Evolutionary conservation across 2,329 filamentous ascomycete genomes (phyloP).

Genomic region (Penicillium sp.): DNA sequence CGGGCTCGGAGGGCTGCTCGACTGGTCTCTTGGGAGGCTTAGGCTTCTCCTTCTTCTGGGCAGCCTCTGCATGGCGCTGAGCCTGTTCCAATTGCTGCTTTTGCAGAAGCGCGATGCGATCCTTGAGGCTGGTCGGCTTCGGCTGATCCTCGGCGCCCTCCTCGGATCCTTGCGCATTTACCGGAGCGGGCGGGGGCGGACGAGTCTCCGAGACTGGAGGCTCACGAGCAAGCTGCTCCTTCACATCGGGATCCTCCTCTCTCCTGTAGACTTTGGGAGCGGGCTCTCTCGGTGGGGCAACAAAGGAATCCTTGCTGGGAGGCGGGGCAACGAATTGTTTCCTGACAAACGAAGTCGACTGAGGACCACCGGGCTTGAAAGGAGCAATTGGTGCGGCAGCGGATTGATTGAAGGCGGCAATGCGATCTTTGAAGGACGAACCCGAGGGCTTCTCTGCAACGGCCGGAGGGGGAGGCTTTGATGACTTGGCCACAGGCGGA

Average conservation of each 20-base stretch:
- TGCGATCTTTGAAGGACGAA: slow-evolving; percentile 89
- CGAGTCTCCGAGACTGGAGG: slow-evolving; percentile 37
- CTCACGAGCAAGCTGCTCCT: slow-evolving; percentile 37
- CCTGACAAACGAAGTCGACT: slow-evolving; percentile 76
- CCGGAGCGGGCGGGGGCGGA: slow-evolving; percentile 30
- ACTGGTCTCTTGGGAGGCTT: slow-evolving; percentile 69
- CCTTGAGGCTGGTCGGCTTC: slow-evolving; percentile 90
- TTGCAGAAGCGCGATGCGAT: slow-evolving; percentile 90
- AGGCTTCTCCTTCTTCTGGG: slow-evolving; percentile 82
- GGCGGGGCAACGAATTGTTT: slow-evolving; percentile 96
- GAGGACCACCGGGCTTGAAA: slow-evolving; percentile 72
- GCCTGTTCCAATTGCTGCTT: slow-evolving; percentile 92
- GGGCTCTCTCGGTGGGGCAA: slow-evolving; percentile 73
- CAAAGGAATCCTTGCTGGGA: slow-evolving; percentile 86
- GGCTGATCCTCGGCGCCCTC: slow-evolving; percentile 73
- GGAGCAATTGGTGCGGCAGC: slow-evolving; percentile 84
- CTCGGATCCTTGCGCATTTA: slow-evolving; percentile 48
- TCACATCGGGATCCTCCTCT: slow-evolving; percentile 73
- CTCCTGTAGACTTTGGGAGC: slow-evolving; percentile 77
- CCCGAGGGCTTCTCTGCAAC: slow-evolving; percentile 71
- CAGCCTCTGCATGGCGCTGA: slow-evolving; percentile 74
- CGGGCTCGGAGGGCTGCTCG: slow-evolving; percentile 43
- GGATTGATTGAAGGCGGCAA: slow-evolving; percentile 94
- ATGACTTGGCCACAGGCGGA: slow-evolving; percentile 43
- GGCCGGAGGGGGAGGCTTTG: slow-evolving; percentile 65